phyloP scores from a whole-genome alignment of 75 land plant species.

The Adiantum capillusveneris region DNA sequence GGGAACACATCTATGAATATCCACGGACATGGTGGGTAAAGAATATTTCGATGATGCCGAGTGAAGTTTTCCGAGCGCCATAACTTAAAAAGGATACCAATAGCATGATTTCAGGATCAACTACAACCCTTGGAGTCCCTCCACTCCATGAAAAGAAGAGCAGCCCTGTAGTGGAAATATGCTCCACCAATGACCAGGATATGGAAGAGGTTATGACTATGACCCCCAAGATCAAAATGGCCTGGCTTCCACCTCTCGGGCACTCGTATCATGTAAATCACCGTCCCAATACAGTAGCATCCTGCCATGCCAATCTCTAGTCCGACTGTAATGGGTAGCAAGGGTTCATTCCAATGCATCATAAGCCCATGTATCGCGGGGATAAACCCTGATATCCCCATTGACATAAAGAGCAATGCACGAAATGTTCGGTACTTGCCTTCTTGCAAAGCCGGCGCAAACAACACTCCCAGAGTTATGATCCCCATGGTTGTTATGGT shows the following conservation, averaged over 20 bases:
- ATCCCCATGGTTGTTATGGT: slow-evolving; percentile 59
- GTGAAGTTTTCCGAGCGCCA: too few relatives aligned
- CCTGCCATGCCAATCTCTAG: slow-evolving; percentile 71
- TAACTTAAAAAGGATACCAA: too few relatives aligned
- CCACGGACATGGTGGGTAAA: too few relatives aligned
- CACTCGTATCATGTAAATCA: slow-evolving; percentile 56
- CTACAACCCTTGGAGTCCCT: slow-evolving; percentile 26
- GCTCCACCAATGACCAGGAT: slow-evolving; percentile 63
- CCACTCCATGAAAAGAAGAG: slow-evolving; percentile 43
- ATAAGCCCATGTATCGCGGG: slow-evolving; percentile 62
- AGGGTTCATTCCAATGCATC: slow-evolving; percentile 49
- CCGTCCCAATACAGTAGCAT: slow-evolving; percentile 47
- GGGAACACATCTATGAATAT: too few relatives aligned
- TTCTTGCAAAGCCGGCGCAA: slow-evolving; percentile 50
- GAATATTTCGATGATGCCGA: too few relatives aligned
- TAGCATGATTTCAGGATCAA: too few relatives aligned
- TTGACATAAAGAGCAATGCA: slow-evolving; percentile 47
- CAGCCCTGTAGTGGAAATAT: slow-evolving; percentile 58
- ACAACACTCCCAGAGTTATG: slow-evolving; percentile 45
- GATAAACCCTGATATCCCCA: slow-evolving; percentile 76
- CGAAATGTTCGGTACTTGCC: slow-evolving; percentile 46
- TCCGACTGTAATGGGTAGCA: slow-evolving; percentile 28
- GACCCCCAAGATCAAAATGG: slow-evolving; percentile 60
- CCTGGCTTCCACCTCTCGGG: slow-evolving; percentile 81
- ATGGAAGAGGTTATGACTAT: slow-evolving; percentile 80